Evolutionary conservation across 371 early-diverging fungal genomes (phyloP).

Genomic region (Batkoa obscura): DNA sequence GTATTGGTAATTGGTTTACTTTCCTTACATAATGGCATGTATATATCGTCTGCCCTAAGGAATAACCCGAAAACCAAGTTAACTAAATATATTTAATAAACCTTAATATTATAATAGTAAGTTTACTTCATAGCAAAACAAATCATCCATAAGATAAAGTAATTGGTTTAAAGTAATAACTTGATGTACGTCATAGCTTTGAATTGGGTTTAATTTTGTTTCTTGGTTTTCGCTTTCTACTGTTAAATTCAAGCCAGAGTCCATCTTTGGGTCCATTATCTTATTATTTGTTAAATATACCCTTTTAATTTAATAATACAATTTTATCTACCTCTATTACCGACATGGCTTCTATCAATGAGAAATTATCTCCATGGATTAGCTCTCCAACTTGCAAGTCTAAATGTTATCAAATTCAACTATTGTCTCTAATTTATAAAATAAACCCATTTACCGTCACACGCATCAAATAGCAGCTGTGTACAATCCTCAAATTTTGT

Average conservation of each 20-base stretch:
- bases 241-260: constrained; percentile 39
- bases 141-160: constrained; percentile 40
- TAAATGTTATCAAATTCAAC: no score
- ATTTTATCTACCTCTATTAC: constrained; percentile 35
- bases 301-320: not conserved
- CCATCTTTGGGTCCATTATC: constrained; percentile 74
- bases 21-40: constrained; percentile 45
- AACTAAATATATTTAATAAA: constrained; percentile 17
- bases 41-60: constrained; percentile 46
- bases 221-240: no score
- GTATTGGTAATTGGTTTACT: constrained; percentile 15
- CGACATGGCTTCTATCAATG: constrained; percentile 53
- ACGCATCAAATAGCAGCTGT: no score
- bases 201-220: constrained; percentile 11
- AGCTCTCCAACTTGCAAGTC: constrained; percentile 44
- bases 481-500: no score
- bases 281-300: constrained; percentile 7
- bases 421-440: no score
- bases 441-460: no score
- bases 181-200: constrained; percentile 23
- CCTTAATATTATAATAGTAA: not conserved
- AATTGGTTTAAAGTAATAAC: constrained; percentile 20
- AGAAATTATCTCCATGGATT: constrained; percentile 32
- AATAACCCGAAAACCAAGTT: constrained; percentile 55
- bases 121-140: constrained; percentile 37